Conservation (phyloP, 1,284 basidiomycete species). For the Irpex sp. region DNA sequence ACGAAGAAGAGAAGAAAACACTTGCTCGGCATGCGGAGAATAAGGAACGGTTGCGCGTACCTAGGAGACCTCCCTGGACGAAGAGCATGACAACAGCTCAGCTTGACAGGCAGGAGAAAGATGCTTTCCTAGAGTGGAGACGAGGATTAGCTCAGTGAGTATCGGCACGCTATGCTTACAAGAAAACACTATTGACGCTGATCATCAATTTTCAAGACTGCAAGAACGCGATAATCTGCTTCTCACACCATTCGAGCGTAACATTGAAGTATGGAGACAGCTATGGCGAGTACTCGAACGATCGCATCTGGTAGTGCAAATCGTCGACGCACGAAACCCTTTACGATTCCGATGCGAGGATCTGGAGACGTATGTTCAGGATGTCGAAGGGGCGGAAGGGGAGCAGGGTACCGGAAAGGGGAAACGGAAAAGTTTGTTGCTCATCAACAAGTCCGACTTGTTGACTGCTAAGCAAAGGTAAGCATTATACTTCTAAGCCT, state of each 20-base stretch:
- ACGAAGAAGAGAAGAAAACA: constrained; percentile 80
- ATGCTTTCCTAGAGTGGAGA: constrained; percentile 88
- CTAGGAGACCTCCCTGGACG: constrained; percentile 84
- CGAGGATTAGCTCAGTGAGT: constrained; percentile 85
- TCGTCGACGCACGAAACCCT: constrained; percentile 94
- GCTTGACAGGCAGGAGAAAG: constrained; percentile 85
- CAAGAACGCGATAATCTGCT: constrained; percentile 81
- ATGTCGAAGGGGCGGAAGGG: constrained; percentile 74
- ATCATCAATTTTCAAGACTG: constrained; percentile 43
- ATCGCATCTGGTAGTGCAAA: constrained; percentile 92
- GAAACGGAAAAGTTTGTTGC: constrained; percentile 71
- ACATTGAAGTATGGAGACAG: constrained; percentile 95
- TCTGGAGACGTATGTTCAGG: constrained; percentile 83
- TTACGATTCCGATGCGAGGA: constrained; percentile 90
- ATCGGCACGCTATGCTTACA: constrained; percentile 12
- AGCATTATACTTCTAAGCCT: constrained; percentile 13
- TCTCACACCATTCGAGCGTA: constrained; percentile 93
- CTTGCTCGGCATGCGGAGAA: constrained; percentile 73
- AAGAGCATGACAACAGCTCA: constrained; percentile 72
- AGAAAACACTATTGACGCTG: background rate
- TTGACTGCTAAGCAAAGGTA: constrained; percentile 86
- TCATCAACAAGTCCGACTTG: constrained; percentile 97
- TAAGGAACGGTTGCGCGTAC: constrained; percentile 73
- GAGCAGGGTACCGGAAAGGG: constrained; percentile 75
- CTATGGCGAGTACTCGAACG: constrained; percentile 94